Evolutionary conservation across 2,329 filamentous ascomycete species (phyloP), one percentile per base, ranked within the genome.

Genomic region (Blumeria hordei): DNA sequence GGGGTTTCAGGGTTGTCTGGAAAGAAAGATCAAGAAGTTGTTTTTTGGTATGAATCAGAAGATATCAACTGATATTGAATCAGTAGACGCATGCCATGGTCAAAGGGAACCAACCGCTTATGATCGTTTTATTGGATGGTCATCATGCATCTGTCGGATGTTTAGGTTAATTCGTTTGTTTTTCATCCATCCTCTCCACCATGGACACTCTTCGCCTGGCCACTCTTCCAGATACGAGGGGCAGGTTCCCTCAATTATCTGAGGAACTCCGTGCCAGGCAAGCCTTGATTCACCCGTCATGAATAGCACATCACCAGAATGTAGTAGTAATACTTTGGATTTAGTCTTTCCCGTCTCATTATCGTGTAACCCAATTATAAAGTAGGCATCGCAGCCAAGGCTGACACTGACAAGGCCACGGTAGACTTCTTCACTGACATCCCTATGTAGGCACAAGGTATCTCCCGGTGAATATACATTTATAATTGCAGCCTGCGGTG

Each of bases 211-310:
- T 35, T 57, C 57, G 9, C 67, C 71, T 8, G 88, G 88, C 88
- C 88, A 96, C 44, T 82, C 71, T 56, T 72, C 69, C 53, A 96
- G 67, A 67, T 81, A 84, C 0, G 70, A 70, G 0, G 90, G 90
- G 67, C 88, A 96, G 0, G 86, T 94, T 0, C 71, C 77, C 50
- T 78, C 75, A 37, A 95, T 64, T 11, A 96, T 82, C 66, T 88
- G 92, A 6, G 92, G 88, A 11, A 96, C 88, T 11, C 85, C 88
- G 69, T 96, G 92, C 90, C 90, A 96, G 1, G 90, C 88, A 68
- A 87, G 94, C 45, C 92, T 74, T 3, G 85, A 83, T 56, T 79
- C 73, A 18, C 83, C 76, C 53, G 78, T 81, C 90, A 98, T 96
- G 64, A 93, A 88, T 0, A 96, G 78, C 0, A 81, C 87, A 69